A percentile compares a stretch with the other conserved stretches of the same genome.
phyloP scores from a whole-genome alignment of 768 basidiomycete species.

The Holtermanniella nyarrowii region DNA sequence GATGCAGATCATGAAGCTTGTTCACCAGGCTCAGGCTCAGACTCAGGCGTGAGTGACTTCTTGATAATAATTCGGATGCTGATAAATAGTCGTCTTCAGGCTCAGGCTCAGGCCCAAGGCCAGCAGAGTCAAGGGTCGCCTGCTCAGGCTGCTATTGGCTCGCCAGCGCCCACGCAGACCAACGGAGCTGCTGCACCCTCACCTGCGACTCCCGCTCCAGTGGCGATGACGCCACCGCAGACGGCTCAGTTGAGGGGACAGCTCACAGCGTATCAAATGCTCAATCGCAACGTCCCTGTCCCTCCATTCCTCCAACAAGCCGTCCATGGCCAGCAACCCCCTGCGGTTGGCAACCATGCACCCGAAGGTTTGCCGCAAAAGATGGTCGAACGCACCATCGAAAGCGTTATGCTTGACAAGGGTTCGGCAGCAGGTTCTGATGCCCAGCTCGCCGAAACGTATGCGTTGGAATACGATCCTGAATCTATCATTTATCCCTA shows the following conservation, averaged over 20 bases:
- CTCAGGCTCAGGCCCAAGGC: neutral
- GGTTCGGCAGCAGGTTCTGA: neutral
- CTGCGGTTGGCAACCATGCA: conserved; percentile 19
- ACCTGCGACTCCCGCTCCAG: conserved; percentile 6
- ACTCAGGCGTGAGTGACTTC: neutral
- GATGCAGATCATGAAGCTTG: conserved; percentile 6
- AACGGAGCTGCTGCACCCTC: neutral
- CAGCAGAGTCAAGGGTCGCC: neutral
- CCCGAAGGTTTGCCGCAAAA: conserved; percentile 14
- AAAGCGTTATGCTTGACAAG: conserved; percentile 25
- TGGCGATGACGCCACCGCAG: conserved; percentile 38
- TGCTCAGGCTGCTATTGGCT: neutral
- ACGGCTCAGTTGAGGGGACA: conserved; percentile 40
- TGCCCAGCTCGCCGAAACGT: conserved; percentile 13
- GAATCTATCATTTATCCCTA: conserved; percentile 80
- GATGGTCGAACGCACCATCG: conserved; percentile 35
- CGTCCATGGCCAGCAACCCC: conserved; percentile 23
- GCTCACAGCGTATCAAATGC: conserved; percentile 34
- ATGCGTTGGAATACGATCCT: conserved; percentile 60
- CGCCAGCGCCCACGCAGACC: neutral
- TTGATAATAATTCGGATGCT: no score
- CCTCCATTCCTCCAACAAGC: conserved; percentile 37
- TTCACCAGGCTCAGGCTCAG: neutral
- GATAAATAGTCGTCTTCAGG: no score
- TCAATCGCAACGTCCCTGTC: conserved; percentile 34